A percentile compares a stretch with the other conserved stretches of the same genome.
Evolutionary conservation across 106 monocot genomes (phyloP).

Genomic region (Acanthochlamys bracteata): DNA sequence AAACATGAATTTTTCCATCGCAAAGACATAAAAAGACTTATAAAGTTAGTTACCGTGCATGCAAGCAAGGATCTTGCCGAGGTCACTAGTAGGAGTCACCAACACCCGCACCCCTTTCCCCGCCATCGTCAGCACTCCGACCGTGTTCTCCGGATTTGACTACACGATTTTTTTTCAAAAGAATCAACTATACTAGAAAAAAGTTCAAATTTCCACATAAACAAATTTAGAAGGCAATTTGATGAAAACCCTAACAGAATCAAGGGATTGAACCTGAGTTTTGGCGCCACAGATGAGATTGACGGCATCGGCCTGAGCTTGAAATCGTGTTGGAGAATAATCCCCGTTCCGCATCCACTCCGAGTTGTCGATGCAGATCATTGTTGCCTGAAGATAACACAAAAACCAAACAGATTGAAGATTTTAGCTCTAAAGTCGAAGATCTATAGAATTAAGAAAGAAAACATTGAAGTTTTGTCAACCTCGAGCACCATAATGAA

Average conservation of each 20-base stretch:
- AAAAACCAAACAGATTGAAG: background rate
- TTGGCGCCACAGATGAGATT: slow-evolving; percentile 98
- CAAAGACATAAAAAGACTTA: background rate
- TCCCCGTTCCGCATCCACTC: slow-evolving; percentile 99
- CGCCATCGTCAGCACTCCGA: slow-evolving; percentile 92
- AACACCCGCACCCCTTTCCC: slow-evolving; percentile 90
- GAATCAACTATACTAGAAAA: background rate
- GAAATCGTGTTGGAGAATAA: slow-evolving; percentile 73
- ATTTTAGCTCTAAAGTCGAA: too few species aligned
- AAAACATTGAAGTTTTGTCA: background rate
- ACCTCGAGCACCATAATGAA: slow-evolving; percentile 32
- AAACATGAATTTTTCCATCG: too few species aligned
- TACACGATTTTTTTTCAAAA: slow-evolving; percentile 14
- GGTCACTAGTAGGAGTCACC: slow-evolving; percentile 86
- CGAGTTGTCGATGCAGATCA: slow-evolving; percentile 98
- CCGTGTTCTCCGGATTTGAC: slow-evolving; percentile 96
- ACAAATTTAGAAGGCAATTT: background rate
- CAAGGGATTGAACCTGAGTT: slow-evolving; percentile 47
- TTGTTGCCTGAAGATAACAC: slow-evolving; percentile 56
- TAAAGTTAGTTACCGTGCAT: slow-evolving; percentile 66
- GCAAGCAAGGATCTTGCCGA: slow-evolving; percentile 90
- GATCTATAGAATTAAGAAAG: too few species aligned
- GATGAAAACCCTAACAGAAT: background rate
- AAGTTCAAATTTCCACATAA: background rate
- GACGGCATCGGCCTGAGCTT: slow-evolving; percentile 85